Base-by-base conservation (phyloP, 108 stramenopile genomes). In the Ochromonas danica region DNA sequence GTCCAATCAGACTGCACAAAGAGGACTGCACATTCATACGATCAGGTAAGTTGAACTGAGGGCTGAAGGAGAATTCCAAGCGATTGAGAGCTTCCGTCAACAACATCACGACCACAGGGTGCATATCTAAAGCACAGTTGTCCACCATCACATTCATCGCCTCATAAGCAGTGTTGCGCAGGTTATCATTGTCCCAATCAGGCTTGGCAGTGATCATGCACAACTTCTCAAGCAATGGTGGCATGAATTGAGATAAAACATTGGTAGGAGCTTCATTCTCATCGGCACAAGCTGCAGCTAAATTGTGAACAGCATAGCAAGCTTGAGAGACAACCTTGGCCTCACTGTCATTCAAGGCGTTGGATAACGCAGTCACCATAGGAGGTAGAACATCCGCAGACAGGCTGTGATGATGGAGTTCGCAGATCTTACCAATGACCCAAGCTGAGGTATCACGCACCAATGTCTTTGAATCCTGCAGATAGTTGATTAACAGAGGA, bases 361-460 rank as follows among this genome's bases (percentile, higher is more conserved):
- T 81, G 0, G 87, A 82, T 3, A 97, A 83, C 1, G 87, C 87
- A 70, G 92, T 86, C 45, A 97, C 86, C 38, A 96, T 83, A 0
- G 89, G 85, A 36, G 89, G 91, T 79, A 96, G 89, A 0, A 86
- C 85, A 22, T 95, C 91, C 0, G 71, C 79, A 0, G 94, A 93
- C 43, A 97, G 89, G 62, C 84, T 88, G 22, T 82, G 79, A 17
- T 90, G 88, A 82, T 97, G 96, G 6, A 94, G 75, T 33, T 92
- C 91, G 83, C 94, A 97, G 72, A 97, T 94, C 39, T 88, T 85
- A 0, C 91, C 92, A 61, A 97, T 87, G 25, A 92, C 92, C 90
- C 95, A 95, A 0, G 93, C 93, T 2, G 94, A 89, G 25, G 94
- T 92, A 77, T 95, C 96, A 67, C 93, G 90, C 22, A 97, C 94